phyloP scores from a whole-genome alignment of 1,284 basidiomycete genomes.

The Sutorius eximius region DNA sequence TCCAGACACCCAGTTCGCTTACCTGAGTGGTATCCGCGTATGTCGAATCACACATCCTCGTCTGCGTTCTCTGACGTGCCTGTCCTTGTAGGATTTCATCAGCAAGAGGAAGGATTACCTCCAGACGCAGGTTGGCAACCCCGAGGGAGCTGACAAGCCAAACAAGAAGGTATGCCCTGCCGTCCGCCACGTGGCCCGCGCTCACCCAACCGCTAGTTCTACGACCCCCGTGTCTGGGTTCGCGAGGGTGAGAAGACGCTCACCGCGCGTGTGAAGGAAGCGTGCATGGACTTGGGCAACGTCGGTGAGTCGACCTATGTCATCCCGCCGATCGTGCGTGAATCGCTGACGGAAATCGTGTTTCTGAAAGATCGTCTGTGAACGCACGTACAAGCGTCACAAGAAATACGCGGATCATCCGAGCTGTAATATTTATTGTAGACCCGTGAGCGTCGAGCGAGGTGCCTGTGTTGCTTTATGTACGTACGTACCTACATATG shows the following conservation, averaged over 20 bases:
- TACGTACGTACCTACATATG: conserved; percentile 1
- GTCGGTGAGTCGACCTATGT: conserved; percentile 43
- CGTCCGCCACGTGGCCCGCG: not conserved
- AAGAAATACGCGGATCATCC: not conserved
- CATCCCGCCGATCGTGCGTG: not conserved
- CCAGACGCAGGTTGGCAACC: conserved; percentile 88
- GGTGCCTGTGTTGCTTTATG: not conserved
- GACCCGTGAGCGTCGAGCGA: conserved; percentile 2
- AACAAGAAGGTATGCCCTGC: conserved; percentile 83
- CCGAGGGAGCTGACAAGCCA: conserved; percentile 90
- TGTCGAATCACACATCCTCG: conserved; percentile 21
- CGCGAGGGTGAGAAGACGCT: conserved; percentile 99
- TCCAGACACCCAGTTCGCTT: conserved; percentile 87
- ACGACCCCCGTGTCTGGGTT: conserved; percentile 97
- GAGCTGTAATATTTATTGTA: conserved; percentile 26
- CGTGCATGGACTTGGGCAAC: conserved; percentile 89
- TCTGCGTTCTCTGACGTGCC: not conserved
- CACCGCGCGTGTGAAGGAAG: conserved; percentile 83
- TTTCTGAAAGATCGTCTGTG: conserved; percentile 27
- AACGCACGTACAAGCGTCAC: conserved; percentile 1
- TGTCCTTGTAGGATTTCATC: conserved; percentile 69
- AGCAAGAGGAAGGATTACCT: conserved; percentile 84
- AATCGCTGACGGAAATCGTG: not conserved
- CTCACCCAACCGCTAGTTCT: conserved; percentile 52
- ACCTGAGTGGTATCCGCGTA: conserved; percentile 86